Conservation (phyloP, 2,329 filamentous ascomycete genomes). For the Neofusicoccum sp. region DNA sequence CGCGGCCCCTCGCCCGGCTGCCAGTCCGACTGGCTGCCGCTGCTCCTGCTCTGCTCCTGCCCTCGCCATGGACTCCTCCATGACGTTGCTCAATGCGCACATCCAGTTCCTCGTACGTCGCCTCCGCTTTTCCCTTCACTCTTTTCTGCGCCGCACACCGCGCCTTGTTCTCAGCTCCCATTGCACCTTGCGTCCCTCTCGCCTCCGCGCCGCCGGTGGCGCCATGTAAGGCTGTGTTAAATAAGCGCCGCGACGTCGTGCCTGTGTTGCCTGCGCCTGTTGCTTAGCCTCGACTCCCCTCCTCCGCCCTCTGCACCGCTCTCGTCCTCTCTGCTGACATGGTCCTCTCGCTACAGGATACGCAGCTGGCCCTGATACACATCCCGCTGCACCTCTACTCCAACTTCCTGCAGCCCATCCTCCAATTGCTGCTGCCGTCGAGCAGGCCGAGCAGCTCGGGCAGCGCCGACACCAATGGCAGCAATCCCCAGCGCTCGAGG, state of each 20-base stretch:
- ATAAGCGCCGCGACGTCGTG: constrained; percentile 17
- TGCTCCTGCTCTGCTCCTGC: neutral
- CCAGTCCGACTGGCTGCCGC: neutral
- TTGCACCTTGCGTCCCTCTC: constrained; percentile 11
- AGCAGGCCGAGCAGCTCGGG: constrained; percentile 26
- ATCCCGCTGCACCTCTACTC: constrained; percentile 78
- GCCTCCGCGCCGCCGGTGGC: constrained; percentile 5
- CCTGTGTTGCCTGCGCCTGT: constrained; percentile 17
- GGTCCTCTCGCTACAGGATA: constrained; percentile 63
- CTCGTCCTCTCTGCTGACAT: constrained; percentile 27
- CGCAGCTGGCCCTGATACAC: constrained; percentile 83
- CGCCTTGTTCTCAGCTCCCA: neutral
- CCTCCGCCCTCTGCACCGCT: neutral
- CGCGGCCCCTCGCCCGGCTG: neutral
- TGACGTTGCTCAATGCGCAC: constrained; percentile 47
- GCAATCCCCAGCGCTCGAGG: constrained; percentile 28
- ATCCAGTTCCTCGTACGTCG: constrained; percentile 49
- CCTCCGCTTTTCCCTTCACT: constrained; percentile 21
- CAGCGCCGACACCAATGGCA: constrained; percentile 28
- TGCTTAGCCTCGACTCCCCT: constrained; percentile 4
- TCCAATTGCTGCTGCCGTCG: constrained; percentile 75
- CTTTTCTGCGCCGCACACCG: neutral
- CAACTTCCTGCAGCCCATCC: constrained; percentile 78
- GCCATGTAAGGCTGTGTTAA: constrained; percentile 15
- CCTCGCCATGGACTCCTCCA: constrained; percentile 42